A percentile compares a stretch with the other conserved stretches of the same genome.
These are phyloP conservation scores for Mrakia gelida DNA, from an alignment of 768 basidiomycete species.

Conservation along the genomic window DNA sequence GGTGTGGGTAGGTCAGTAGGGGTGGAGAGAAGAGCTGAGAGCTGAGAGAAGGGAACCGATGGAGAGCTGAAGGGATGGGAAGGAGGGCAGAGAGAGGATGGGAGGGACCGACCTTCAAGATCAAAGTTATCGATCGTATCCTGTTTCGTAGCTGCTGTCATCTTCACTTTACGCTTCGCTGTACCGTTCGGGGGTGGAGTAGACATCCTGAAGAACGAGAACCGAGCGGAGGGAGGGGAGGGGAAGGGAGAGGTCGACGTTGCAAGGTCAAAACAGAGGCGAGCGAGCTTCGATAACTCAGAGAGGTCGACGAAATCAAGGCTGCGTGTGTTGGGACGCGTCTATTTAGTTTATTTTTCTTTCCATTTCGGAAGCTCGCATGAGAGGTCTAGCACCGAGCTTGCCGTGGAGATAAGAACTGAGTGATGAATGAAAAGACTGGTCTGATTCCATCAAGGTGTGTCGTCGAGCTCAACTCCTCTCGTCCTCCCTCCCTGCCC, in stretches of 20 bases:
- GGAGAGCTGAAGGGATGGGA: neutral
- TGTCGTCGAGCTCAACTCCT: too few relatives aligned
- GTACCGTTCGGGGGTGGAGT: constrained; percentile 32
- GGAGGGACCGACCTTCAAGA: constrained; percentile 39
- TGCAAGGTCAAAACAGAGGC: too few relatives aligned
- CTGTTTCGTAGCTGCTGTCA: constrained; percentile 37
- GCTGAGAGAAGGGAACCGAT: neutral
- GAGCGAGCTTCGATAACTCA: too few relatives aligned
- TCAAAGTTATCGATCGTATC: constrained; percentile 44
- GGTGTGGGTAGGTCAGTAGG: neutral
- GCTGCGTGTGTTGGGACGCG: too few relatives aligned
- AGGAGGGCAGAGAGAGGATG: neutral
- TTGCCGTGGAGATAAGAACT: too few relatives aligned
- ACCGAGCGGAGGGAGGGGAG: too few relatives aligned
- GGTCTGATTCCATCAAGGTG: too few relatives aligned
- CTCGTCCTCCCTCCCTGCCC: neutral
- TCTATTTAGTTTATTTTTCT: too few relatives aligned
- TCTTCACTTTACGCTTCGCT: constrained; percentile 17
- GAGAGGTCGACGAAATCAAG: too few relatives aligned
- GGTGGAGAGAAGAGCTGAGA: neutral
- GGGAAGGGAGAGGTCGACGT: neutral
- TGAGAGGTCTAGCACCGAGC: too few relatives aligned
- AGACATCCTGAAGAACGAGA: constrained; percentile 24
- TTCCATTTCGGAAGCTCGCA: too few relatives aligned
- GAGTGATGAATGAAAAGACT: too few relatives aligned